A percentile compares a stretch with the other conserved stretches of the same genome.
phyloP scores from a whole-genome alignment of 2,329 filamentous ascomycete genomes.

The Penicillium thymicola region DNA sequence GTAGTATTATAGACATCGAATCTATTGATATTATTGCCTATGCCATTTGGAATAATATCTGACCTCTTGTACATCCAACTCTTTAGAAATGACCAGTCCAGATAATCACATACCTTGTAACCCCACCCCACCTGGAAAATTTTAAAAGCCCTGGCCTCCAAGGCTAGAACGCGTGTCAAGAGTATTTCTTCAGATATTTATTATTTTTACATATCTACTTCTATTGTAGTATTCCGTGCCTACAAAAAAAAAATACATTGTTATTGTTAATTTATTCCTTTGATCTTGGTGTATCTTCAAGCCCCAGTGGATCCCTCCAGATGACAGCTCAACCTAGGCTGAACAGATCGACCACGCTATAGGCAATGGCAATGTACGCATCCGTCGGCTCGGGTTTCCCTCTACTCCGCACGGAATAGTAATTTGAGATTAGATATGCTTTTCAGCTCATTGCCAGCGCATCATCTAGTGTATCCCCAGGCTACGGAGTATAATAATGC shows the following conservation, averaged over 20 bases:
- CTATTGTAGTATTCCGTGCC: not conserved
- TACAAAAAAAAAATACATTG: not conserved
- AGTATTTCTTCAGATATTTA: not conserved
- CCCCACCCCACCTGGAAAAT: not conserved
- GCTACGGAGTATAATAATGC: not conserved
- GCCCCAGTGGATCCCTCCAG: conserved; percentile 4
- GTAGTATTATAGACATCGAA: not conserved
- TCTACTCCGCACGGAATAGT: not conserved
- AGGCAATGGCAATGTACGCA: not conserved
- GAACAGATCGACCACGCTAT: conserved; percentile 4
- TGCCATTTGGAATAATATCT: not conserved
- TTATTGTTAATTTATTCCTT: not conserved
- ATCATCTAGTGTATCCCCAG: not conserved
- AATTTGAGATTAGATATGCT: not conserved
- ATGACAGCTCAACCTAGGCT: conserved; percentile 3
- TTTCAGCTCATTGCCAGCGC: conserved; percentile 3
- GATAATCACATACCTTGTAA: not conserved
- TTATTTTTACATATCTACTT: not conserved
- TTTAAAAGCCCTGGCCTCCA: not conserved
- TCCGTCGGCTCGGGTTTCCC: not conserved
- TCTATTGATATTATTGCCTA: not conserved
- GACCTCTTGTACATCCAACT: not conserved
- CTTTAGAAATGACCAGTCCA: conserved; percentile 6
- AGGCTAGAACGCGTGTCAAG: not conserved
- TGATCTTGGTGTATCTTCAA: not conserved